A percentile compares a stretch with the other conserved stretches of the same genome.
phyloP scores from a whole-genome alignment of 352 stramenopile species.

The Pythium diclinum region DNA sequence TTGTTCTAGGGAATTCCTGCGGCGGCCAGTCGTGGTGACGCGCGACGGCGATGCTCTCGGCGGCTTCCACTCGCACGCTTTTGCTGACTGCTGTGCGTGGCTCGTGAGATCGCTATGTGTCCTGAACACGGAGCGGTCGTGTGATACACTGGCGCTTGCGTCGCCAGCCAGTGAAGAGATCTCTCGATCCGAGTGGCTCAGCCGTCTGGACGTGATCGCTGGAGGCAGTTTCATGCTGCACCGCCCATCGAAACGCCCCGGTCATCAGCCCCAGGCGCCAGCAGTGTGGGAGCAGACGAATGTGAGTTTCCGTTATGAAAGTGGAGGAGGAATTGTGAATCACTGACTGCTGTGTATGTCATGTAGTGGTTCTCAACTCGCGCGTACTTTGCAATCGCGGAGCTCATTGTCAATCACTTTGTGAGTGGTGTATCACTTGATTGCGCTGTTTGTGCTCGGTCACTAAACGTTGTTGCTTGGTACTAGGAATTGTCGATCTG shows the following conservation, averaged over 20 bases:
- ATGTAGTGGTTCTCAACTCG: conserved; percentile 55
- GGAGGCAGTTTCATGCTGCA: conserved; percentile 49
- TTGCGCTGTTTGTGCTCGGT: background rate
- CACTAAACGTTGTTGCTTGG: background rate
- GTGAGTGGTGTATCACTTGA: conserved; percentile 32
- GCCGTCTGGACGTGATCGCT: conserved; percentile 50
- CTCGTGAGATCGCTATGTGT: conserved; percentile 41
- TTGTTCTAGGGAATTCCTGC: conserved; percentile 23
- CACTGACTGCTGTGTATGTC: background rate
- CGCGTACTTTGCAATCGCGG: conserved; percentile 65
- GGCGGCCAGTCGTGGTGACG: conserved; percentile 10
- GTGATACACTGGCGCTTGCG: conserved; percentile 48
- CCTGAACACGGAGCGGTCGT: conserved; percentile 66
- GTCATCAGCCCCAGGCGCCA: conserved; percentile 25
- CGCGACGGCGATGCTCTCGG: conserved; percentile 28
- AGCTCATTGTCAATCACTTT: conserved; percentile 73
- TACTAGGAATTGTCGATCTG: conserved; percentile 70
- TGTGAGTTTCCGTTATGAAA: conserved; percentile 4
- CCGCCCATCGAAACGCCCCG: conserved; percentile 32
- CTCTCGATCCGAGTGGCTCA: conserved; percentile 30
- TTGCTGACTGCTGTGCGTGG: conserved; percentile 36
- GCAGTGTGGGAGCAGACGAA: conserved; percentile 6
- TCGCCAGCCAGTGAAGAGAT: background rate
- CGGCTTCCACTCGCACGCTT: conserved; percentile 48
- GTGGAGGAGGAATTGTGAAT: background rate